A percentile compares a stretch with the other conserved stretches of the same genome.
Evolutionary conservation across 2,329 filamentous ascomycete genomes (phyloP).

Genomic region (Graphium sp.): DNA sequence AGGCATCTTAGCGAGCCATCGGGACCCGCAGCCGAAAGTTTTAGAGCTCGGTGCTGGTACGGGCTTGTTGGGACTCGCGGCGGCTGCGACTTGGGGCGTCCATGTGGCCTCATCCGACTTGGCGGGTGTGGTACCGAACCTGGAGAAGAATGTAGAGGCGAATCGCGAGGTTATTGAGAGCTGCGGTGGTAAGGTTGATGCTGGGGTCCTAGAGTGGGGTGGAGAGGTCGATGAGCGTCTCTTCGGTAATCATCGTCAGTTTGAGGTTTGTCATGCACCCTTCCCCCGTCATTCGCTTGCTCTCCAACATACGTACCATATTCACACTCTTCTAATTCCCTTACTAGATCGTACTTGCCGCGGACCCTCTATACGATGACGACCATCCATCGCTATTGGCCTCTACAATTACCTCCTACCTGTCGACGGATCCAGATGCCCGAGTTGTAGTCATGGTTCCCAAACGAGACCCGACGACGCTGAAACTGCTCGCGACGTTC

Average conservation of each 20-base stretch:
- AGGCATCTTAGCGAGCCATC: slow-evolving; percentile 21
- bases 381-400: slow-evolving; percentile 64
- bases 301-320: not conserved
- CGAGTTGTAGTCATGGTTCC: slow-evolving; percentile 70
- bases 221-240: slow-evolving; percentile 21
- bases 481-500: slow-evolving; percentile 45
- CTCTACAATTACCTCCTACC: slow-evolving; percentile 50
- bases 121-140: slow-evolving; percentile 66
- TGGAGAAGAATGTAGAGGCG: slow-evolving; percentile 51
- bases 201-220: slow-evolving; percentile 62
- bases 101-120: slow-evolving; percentile 67
- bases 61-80: slow-evolving; percentile 75
- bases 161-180: slow-evolving; percentile 41
- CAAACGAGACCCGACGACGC: slow-evolving; percentile 51
- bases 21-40: slow-evolving; percentile 17
- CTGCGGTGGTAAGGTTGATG: slow-evolving; percentile 38
- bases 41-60: slow-evolving; percentile 85
- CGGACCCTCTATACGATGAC: slow-evolving; percentile 77
- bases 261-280: slow-evolving; percentile 21
- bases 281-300: not conserved
- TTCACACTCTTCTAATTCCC: slow-evolving; percentile 1
- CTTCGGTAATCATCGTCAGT: slow-evolving; percentile 29
- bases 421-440: slow-evolving; percentile 37
- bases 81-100: slow-evolving; percentile 52
- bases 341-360: slow-evolving; percentile 55